These are phyloP conservation scores for Hyphopichia pseudoburtonii DNA, from an alignment of 1,139 yeast genomes.

Conservation along the genomic window DNA sequence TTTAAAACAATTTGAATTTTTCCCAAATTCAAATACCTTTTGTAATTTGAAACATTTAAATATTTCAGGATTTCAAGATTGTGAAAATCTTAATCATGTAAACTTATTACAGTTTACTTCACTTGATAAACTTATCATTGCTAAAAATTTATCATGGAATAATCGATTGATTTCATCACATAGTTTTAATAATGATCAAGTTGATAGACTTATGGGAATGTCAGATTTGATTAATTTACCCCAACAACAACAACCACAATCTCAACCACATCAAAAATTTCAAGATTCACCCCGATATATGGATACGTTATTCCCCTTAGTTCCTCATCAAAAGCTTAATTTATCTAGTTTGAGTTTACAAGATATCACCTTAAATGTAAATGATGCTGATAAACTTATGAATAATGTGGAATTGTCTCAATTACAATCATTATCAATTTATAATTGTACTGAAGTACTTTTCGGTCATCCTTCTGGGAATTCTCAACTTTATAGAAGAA, in stretches of 20 bases:
- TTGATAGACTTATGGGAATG: slow-evolving; percentile 9
- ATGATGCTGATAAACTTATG: slow-evolving; percentile 13
- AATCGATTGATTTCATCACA: not conserved
- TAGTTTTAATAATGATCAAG: not conserved
- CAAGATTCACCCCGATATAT: slow-evolving; percentile 1
- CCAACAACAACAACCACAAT: too few relatives aligned
- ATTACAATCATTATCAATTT: slow-evolving; percentile 18
- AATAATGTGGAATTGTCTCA: slow-evolving; percentile 11
- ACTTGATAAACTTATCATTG: slow-evolving; percentile 16
- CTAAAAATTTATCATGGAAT: slow-evolving; percentile 6
- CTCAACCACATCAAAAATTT: slow-evolving; percentile 13
- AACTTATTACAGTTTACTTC: slow-evolving; percentile 15
- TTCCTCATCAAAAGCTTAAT: slow-evolving; percentile 6
- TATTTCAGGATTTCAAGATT: slow-evolving; percentile 19
- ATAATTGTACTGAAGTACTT: slow-evolving; percentile 21
- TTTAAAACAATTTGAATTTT: slow-evolving; percentile 2
- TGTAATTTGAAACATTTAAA: slow-evolving; percentile 15
- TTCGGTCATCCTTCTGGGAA: slow-evolving; percentile 7
- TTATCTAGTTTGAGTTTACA: slow-evolving; percentile 15
- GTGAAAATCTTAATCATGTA: slow-evolving; percentile 12
- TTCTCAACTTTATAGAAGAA: slow-evolving; percentile 10
- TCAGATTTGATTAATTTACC: slow-evolving; percentile 13
- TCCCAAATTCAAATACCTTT: slow-evolving; percentile 3
- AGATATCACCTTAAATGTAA: slow-evolving; percentile 14
- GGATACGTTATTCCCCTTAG: not conserved